Evolutionary conservation across 441 rosid genomes (phyloP), one percentile per base, ranked within the genome.

Genomic region (Hypseocharis bilobata): DNA sequence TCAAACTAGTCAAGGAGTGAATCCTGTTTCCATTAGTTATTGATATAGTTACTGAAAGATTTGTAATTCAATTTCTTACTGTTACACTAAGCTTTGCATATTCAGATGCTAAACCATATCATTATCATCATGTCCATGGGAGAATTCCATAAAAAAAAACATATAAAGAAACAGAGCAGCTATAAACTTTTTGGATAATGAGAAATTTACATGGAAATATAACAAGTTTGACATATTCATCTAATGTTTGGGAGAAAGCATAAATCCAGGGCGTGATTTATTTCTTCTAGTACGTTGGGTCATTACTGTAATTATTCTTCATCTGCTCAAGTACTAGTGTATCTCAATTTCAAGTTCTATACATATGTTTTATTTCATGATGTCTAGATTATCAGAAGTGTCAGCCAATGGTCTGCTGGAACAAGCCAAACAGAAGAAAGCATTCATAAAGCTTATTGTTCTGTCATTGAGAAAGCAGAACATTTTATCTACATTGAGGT

Each of bases 401-500:
- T 78, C 36, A 80, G 88, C 74, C 88, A 81, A 67, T 87, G 92
- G 92, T 87, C 92, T 3, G 88, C 84, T 4, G 92, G 92, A 59
- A 83, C 86, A 23, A 87, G 82, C 79, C 99, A 89, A 84, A 73
- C 79, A 52, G 98, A 94, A 79, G 96, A 91, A 71, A 91, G 98
- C 81, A 84, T 94, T 76, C 99, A 91, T 73, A 66, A 81, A 75
- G 89, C 98, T 71, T 91, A 86, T 71, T 78, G 86, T 68, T 85
- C 96, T 76, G 92, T 91, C 54, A 88, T 94, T 52, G 98, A 94
- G 77, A 89, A 84, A 74, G 92, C 98, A 29, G 94, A 94, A 67
- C 96, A 94, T 72, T 89, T 91, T 45, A 69, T 94, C 70, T 94
- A 91, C 72, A 91, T 94, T 49, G 98, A 94, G 99, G 99, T 94